These are phyloP conservation scores for Antitrichia curtipendula DNA, from an alignment of 225 moss, liverwort and hornwort species.

Conservation along the genomic window DNA sequence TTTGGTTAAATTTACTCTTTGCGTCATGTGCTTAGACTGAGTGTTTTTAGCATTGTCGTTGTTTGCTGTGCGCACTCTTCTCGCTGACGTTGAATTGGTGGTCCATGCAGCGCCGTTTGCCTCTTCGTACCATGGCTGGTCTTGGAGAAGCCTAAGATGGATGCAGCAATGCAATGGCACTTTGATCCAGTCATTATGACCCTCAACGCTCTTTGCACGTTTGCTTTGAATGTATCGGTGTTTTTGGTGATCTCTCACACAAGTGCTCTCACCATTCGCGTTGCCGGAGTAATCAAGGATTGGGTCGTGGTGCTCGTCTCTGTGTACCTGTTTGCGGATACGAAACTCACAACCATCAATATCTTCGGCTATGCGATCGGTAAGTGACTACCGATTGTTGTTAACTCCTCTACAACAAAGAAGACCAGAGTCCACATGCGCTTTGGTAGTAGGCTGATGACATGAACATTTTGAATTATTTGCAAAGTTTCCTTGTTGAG, in stretches of 20 bases:
- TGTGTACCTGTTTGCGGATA: slow-evolving; percentile 47
- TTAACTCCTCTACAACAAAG: not conserved
- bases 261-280: slow-evolving; percentile 56
- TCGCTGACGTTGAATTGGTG: not conserved
- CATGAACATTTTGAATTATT: not conserved
- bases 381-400: not conserved
- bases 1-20: not conserved
- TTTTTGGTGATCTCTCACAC: slow-evolving; percentile 52
- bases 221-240: slow-evolving; percentile 49
- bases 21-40: not conserved
- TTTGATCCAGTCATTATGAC: slow-evolving; percentile 48
- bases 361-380: slow-evolving; percentile 44
- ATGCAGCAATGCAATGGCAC: slow-evolving; percentile 43
- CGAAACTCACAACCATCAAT: slow-evolving; percentile 47
- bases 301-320: slow-evolving; percentile 54
- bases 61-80: not conserved
- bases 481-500: not conserved
- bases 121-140: slow-evolving; percentile 57
- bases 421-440: not conserved
- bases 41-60: not conserved
- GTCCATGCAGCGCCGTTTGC: slow-evolving; percentile 37
- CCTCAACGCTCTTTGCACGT: slow-evolving; percentile 55
- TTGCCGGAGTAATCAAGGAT: slow-evolving; percentile 58
- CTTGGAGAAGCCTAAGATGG: slow-evolving; percentile 56
- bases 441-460: not conserved